Evolutionary conservation across 495 filamentous ascomycete species (phyloP).

Genomic region (Chlorociboria aeruginascens): DNA sequence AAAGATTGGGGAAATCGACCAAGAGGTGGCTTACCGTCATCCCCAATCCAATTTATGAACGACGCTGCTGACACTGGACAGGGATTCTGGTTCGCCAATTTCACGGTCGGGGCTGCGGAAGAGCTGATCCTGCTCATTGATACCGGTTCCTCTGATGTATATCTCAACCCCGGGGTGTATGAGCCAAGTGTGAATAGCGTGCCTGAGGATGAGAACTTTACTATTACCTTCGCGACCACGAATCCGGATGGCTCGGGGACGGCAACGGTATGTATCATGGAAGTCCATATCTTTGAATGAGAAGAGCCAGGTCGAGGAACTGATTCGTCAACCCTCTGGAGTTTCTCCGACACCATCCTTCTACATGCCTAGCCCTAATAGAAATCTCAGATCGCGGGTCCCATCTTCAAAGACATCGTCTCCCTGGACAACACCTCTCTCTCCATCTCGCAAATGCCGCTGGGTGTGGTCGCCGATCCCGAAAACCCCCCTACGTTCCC

Average conservation of each 20-base stretch:
- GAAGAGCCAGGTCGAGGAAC: neutral
- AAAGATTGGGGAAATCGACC: neutral
- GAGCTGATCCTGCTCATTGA: conserved; percentile 3
- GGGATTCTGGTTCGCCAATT: conserved; percentile 9
- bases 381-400: neutral
- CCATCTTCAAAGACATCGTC: neutral
- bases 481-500: neutral
- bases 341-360: neutral
- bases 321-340: neutral
- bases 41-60: neutral
- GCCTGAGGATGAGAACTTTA: neutral
- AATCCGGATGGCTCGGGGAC: conserved; percentile 4
- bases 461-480: neutral
- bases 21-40: neutral
- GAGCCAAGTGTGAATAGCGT: neutral
- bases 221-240: conserved; percentile 3
- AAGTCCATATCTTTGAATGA: neutral
- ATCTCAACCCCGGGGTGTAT: conserved; percentile 5
- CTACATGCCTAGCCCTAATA: neutral
- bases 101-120: neutral
- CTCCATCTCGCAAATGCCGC: neutral
- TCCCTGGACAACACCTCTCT: neutral
- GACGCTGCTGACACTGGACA: neutral
- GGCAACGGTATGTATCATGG: neutral
- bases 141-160: conserved; percentile 2